Conservation (phyloP, 345 rosid genomes). For the Ceriops zippeliana region DNA sequence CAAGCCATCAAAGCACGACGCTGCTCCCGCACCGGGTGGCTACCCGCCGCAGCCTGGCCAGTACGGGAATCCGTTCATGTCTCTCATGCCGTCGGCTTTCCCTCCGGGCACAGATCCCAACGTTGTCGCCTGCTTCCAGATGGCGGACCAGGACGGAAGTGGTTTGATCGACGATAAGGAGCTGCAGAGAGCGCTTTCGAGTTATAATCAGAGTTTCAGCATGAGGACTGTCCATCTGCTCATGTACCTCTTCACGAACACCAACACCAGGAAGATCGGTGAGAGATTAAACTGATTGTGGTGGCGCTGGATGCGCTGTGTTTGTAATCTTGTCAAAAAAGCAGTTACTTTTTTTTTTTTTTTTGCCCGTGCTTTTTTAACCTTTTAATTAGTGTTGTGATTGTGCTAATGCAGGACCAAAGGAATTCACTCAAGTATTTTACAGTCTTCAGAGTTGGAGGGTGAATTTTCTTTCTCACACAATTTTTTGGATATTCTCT, state of each 20-base stretch:
- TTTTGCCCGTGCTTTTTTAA: not conserved
- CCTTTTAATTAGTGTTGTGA: not conserved
- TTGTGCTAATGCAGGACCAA: constrained; percentile 54
- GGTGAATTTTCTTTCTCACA: constrained; percentile 37
- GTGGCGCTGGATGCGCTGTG: not conserved
- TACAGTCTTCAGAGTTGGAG: constrained; percentile 97
- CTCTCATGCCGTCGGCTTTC: constrained; percentile 74
- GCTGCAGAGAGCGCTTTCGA: constrained; percentile 77
- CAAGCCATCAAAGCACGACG: constrained; percentile 36
- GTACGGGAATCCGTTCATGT: constrained; percentile 60
- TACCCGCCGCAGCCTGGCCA: constrained; percentile 36
- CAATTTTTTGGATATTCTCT: not conserved
- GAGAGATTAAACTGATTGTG: constrained; percentile 9
- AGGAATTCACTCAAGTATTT: constrained; percentile 74
- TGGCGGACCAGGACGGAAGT: constrained; percentile 87
- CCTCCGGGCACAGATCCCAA: constrained; percentile 87
- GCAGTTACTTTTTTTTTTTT: not conserved
- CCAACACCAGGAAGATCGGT: constrained; percentile 76
- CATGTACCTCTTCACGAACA: constrained; percentile 77
- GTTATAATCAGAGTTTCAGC: constrained; percentile 81
- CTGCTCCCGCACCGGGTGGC: constrained; percentile 28
- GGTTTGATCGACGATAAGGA: constrained; percentile 87
- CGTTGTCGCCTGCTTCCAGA: constrained; percentile 69
- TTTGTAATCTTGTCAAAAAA: too few relatives aligned
- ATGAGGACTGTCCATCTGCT: constrained; percentile 80